These are phyloP conservation scores for Haematococcus lacustris DNA, from an alignment of 139 green algal species.

Conservation along the genomic window DNA sequence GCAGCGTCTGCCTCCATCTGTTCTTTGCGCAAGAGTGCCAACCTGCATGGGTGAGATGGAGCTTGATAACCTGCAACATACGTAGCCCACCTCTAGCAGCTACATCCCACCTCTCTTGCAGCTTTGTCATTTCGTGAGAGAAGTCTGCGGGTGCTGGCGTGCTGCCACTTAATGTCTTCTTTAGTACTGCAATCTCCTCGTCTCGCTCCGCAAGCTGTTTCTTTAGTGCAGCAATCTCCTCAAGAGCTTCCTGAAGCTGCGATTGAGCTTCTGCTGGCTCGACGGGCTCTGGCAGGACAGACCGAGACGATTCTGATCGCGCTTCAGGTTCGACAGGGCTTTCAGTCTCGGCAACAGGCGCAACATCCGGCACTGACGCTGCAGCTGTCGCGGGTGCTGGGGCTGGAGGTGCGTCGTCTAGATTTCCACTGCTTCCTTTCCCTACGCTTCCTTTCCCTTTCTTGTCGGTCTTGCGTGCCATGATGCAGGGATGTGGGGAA, in stretches of 20 bases:
- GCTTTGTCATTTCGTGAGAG: not conserved
- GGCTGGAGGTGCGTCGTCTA: not conserved
- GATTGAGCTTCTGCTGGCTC: not conserved
- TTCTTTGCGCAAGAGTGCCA: too few relatives aligned
- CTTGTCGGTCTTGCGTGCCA: too few relatives aligned
- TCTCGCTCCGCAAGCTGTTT: not conserved
- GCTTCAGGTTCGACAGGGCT: not conserved
- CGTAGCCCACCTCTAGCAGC: too few relatives aligned
- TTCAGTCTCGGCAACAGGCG: not conserved
- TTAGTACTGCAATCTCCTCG: not conserved
- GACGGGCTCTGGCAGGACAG: too few relatives aligned
- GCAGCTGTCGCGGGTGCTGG: not conserved
- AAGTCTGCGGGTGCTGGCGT: not conserved
- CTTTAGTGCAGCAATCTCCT: not conserved
- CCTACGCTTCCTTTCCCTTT: too few relatives aligned
- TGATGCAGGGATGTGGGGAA: too few relatives aligned
- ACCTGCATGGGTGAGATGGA: too few relatives aligned
- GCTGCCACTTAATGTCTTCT: not conserved
- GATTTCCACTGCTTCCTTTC: too few relatives aligned
- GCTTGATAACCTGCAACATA: too few relatives aligned
- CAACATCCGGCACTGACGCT: not conserved
- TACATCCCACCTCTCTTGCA: not conserved
- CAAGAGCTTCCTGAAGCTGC: not conserved
- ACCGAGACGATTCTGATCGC: too few relatives aligned
- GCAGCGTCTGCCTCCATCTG: too few relatives aligned